Evolutionary conservation across 2,329 filamentous ascomycete species (phyloP), one percentile per base, ranked within the genome.

Genomic region (Colletotrichum falcatum): DNA sequence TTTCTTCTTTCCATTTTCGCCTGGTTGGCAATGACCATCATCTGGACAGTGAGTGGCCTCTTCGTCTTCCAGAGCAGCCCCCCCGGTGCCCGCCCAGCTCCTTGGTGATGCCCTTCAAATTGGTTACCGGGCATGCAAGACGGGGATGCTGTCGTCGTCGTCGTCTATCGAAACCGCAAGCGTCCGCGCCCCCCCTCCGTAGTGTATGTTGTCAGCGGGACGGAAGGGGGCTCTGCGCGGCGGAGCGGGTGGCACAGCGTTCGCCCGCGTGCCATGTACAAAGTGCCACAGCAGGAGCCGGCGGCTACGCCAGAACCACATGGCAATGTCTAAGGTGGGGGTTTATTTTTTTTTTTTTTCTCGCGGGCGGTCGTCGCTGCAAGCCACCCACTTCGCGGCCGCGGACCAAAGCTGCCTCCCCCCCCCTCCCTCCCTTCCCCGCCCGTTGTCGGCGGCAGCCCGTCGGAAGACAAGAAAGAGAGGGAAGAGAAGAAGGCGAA

Each of bases 161-260:
- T 58, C 54, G 55, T 44, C 23, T 30, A 28, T 20, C 16, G 18
- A 11, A 28, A 28, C 20, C 20, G 54, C 35, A 30, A 11, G n/a
- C n/a, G n/a, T n/a, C n/a, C n/a, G n/a, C n/a, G n/a, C n/a, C n/a
- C n/a, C n/a, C n/a, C n/a, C 30, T 56, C 37, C 12, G 37, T 39
- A 16, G 37, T 5, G 58, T 51, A 58, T 53, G 23, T 53, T 59
- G 65, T 67, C 63, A 63, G 58, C 44, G 51, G 44, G 54, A 23
- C 14, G 37, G 42, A 44, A 44, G 23, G 23, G 23, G 12, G 23
- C 12, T 23, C 23, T 49, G 23, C 35, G 58, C 59, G 23, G 65
- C 44, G 51, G 65, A 42, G 58, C 54, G 48, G 53, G 68, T 71
- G 68, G 54, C 68, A 71, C 68, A 69, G 54, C 68, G 44, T 63